These are phyloP conservation scores for Bruguiera parviflora DNA, from an alignment of 345 rosid genomes.

Conservation along the genomic window DNA sequence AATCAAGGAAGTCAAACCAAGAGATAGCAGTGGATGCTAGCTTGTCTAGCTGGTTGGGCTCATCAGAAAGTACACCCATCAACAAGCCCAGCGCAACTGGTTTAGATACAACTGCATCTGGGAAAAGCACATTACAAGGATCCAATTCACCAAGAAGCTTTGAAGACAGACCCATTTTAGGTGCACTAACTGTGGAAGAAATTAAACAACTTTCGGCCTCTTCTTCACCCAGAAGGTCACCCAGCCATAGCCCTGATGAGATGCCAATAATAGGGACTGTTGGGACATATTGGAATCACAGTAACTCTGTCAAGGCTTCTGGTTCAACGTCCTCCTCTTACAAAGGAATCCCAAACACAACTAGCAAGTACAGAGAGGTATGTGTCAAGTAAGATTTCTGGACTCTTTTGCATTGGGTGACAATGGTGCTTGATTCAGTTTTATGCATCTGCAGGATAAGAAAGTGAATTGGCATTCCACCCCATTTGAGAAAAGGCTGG, in stretches of 20 bases:
- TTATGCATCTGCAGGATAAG: conserved; percentile 65
- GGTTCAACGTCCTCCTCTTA: conserved; percentile 56
- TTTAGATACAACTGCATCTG: conserved; percentile 30
- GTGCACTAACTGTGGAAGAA: conserved; percentile 84
- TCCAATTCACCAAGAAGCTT: conserved; percentile 47
- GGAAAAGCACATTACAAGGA: conserved; percentile 39
- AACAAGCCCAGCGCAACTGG: conserved; percentile 35
- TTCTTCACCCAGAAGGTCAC: conserved; percentile 77
- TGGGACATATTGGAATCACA: conserved; percentile 72
- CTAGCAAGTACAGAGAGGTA: conserved; percentile 96
- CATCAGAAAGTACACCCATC: conserved; percentile 48
- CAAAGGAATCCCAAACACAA: conserved; percentile 89
- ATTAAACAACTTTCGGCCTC: conserved; percentile 67
- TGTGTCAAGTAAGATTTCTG: conserved; percentile 14
- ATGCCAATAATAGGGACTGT: conserved; percentile 82
- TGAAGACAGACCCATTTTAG: conserved; percentile 83
- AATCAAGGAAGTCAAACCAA: conserved; percentile 40
- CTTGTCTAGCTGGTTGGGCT: conserved; percentile 86
- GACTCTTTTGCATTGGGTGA: conserved; percentile 4
- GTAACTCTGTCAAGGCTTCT: conserved; percentile 30
- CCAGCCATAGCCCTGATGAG: conserved; percentile 72
- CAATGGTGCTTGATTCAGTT: conserved; percentile 12
- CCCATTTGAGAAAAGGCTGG: conserved; percentile 89
- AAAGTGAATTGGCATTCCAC: conserved; percentile 88
- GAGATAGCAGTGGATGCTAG: conserved; percentile 74